Conservation (phyloP, 805 yeast species). For the Metschnikowia similis region DNA sequence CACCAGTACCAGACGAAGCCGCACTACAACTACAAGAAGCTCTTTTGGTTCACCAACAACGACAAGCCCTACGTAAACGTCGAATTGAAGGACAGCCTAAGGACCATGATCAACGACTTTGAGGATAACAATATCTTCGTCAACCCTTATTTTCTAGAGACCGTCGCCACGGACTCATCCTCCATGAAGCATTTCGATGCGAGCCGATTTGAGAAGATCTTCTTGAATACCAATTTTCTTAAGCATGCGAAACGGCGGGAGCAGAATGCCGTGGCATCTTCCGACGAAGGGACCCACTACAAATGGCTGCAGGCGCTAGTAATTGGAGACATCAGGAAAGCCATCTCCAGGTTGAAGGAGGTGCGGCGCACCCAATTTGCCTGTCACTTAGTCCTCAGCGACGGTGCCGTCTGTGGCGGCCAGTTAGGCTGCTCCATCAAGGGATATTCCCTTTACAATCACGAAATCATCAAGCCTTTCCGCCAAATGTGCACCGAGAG, state of each 20-base stretch:
- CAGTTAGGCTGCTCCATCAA: conserved; percentile 57
- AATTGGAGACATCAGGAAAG: conserved; percentile 35
- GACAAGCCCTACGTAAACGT: conserved; percentile 56
- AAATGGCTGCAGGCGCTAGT: conserved; percentile 11
- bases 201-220: conserved; percentile 51
- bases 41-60: conserved; percentile 71
- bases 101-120: conserved; percentile 57
- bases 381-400: conserved; percentile 56
- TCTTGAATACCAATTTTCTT: conserved; percentile 47
- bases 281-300: conserved; percentile 2
- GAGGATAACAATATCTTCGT: conserved; percentile 51
- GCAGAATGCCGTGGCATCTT: neutral
- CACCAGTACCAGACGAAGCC: conserved; percentile 50
- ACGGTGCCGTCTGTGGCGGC: conserved; percentile 33
- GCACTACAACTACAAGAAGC: conserved; percentile 50
- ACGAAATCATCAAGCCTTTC: conserved; percentile 48
- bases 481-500: conserved; percentile 52
- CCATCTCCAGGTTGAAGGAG: conserved; percentile 55
- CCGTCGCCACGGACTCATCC: conserved; percentile 1
- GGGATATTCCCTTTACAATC: conserved; percentile 63
- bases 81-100: conserved; percentile 44
- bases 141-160: conserved; percentile 56
- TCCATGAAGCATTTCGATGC: conserved; percentile 29
- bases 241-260: neutral
- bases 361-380: conserved; percentile 60